Conservation (phyloP, 2,329 filamentous ascomycete species). For the Fusarium nurragi region DNA sequence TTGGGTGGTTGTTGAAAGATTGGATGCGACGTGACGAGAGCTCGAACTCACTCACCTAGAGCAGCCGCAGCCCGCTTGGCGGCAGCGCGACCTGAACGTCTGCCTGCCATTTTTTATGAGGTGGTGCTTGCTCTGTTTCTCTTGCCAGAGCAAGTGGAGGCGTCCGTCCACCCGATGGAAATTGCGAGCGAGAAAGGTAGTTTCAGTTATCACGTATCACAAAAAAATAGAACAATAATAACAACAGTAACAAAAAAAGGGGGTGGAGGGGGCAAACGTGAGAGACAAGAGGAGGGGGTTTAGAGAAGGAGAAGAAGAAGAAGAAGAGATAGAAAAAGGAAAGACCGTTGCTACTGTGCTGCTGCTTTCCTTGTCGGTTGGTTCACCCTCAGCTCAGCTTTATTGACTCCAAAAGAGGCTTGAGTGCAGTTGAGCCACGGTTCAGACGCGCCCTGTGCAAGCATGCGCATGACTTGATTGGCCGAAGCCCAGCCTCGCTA, state of each 20-base stretch:
- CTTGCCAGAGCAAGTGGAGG: conserved; percentile 23
- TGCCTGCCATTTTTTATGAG: conserved; percentile 50
- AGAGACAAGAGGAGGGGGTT: conserved; percentile 20
- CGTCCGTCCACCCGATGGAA: conserved; percentile 28
- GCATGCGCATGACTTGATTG: conserved; percentile 42
- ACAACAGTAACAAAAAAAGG: conserved; percentile 7
- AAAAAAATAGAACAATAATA: not conserved
- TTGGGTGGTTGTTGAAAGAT: conserved; percentile 19
- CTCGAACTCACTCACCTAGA: conserved; percentile 55
- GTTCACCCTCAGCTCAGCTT: conserved; percentile 14
- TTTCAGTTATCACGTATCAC: conserved; percentile 29
- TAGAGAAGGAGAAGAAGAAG: not conserved
- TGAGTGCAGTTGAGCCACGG: conserved; percentile 39
- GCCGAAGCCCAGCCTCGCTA: conserved; percentile 10
- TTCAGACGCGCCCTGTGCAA: conserved; percentile 41
- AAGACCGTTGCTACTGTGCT: conserved; percentile 6
- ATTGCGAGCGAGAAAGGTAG: conserved; percentile 20
- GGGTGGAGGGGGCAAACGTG: conserved; percentile 1
- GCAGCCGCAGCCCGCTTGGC: conserved; percentile 64
- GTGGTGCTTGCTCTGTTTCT: conserved; percentile 6
- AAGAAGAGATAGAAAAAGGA: conserved; percentile 7
- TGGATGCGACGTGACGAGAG: conserved; percentile 13
- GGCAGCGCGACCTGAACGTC: conserved; percentile 63
- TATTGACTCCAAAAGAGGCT: conserved; percentile 32
- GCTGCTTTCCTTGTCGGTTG: conserved; percentile 20